phyloP scores from a whole-genome alignment of 179 eudicot genomes.

The Sideroxylon spinosum region DNA sequence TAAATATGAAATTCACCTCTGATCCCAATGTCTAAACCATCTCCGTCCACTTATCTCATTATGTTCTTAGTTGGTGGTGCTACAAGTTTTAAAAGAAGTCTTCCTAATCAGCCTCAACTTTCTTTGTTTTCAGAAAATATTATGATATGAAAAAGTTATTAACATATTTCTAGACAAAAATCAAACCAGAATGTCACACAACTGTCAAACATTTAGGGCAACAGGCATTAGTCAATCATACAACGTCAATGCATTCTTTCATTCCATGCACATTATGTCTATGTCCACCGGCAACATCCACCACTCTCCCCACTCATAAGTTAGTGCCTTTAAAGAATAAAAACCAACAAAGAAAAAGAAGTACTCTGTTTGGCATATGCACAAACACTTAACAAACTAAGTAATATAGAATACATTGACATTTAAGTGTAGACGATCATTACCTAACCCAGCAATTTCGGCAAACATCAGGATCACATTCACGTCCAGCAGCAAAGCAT shows the following conservation, averaged over 20 bases:
- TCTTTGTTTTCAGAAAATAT: not conserved
- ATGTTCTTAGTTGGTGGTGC: too few species aligned
- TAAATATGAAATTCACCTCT: too few species aligned
- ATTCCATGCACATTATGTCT: too few species aligned
- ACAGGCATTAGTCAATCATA: too few species aligned
- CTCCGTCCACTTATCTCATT: too few species aligned
- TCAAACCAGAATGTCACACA: too few species aligned
- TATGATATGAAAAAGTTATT: not conserved
- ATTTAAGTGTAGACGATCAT: constrained; percentile 9
- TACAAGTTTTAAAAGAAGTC: too few species aligned
- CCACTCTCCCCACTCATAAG: not conserved
- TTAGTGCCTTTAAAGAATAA: not conserved
- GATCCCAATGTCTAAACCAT: too few species aligned
- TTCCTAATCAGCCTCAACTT: too few species aligned
- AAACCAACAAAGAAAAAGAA: not conserved
- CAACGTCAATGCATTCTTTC: too few species aligned
- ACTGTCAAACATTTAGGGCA: too few species aligned
- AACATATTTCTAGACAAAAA: not conserved
- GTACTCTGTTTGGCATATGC: not conserved
- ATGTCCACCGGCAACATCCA: not conserved
- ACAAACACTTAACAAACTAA: not conserved
- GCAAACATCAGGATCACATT: constrained; percentile 99
- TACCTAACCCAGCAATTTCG: constrained; percentile 99
- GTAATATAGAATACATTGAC: not conserved
- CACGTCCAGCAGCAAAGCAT: constrained; percentile 94